Evolutionary conservation across 257 asterid species (phyloP).

Genomic region (Solanum virginianum): DNA sequence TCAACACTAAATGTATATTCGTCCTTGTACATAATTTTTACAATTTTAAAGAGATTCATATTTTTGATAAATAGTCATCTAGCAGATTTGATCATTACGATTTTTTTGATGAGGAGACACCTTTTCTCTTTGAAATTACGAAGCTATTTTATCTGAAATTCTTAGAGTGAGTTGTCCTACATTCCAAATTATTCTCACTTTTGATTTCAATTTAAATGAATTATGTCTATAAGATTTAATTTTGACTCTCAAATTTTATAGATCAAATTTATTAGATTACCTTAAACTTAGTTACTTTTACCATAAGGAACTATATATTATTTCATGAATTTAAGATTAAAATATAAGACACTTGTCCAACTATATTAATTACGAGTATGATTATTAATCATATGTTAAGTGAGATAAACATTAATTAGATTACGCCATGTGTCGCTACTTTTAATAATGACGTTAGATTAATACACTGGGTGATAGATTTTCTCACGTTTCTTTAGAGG

Average conservation of each 20-base stretch:
- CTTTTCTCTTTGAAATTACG: no score
- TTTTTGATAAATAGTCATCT: no score
- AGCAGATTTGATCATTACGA: no score
- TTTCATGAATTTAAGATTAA: not conserved
- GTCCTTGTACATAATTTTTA: no score
- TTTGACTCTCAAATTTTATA: no score
- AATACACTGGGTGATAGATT: not conserved
- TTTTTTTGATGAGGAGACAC: no score
- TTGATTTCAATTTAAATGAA: no score
- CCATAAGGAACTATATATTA: not conserved
- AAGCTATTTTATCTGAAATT: no score
- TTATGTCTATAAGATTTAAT: no score
- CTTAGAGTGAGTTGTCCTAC: no score
- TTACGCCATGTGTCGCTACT: not conserved
- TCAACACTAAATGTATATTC: rapidly evolving
- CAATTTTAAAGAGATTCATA: no score
- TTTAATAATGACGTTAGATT: not conserved
- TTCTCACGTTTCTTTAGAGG: not conserved
- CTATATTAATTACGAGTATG: not conserved
- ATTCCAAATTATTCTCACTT: no score
- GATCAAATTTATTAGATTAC: not conserved
- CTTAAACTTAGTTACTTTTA: not conserved
- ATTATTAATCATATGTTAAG: not conserved
- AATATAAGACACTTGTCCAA: not conserved
- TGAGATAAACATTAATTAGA: not conserved